Percentiles rank a stretch among this genome's conserved stretches.
phyloP scores from a whole-genome alignment of 768 basidiomycete species.

The Daedaleopsis sinensis region DNA sequence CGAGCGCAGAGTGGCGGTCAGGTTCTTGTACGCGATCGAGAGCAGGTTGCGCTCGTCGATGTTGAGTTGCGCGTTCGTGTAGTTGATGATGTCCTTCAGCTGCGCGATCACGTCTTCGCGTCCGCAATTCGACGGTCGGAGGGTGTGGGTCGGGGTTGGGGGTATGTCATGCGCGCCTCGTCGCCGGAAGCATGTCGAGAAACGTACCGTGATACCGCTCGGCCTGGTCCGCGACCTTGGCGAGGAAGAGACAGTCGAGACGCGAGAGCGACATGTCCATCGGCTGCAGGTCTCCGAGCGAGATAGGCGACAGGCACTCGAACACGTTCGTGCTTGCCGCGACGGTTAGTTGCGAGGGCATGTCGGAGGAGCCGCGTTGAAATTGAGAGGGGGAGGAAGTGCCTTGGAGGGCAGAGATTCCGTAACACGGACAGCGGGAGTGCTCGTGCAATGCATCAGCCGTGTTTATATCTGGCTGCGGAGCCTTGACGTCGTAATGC shows the following conservation, averaged over 20 bases:
- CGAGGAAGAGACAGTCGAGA: conserved; percentile 56
- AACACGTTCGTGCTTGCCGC: not conserved
- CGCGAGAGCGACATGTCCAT: conserved; percentile 26
- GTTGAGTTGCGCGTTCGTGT: conserved; percentile 68
- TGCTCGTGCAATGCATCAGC: not conserved
- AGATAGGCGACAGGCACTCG: not conserved
- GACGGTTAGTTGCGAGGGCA: no score
- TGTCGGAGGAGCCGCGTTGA: no score
- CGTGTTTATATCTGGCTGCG: not conserved
- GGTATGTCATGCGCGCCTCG: not conserved
- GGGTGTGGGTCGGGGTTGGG: not conserved
- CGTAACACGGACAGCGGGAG: not conserved
- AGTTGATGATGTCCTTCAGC: conserved; percentile 74
- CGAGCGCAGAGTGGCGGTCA: conserved; percentile 79
- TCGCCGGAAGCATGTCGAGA: not conserved
- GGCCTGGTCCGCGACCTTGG: conserved; percentile 85
- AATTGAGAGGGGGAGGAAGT: not conserved
- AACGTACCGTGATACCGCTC: conserved; percentile 82
- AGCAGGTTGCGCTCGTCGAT: conserved; percentile 88
- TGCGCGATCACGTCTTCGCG: conserved; percentile 70
- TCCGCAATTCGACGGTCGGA: not conserved
- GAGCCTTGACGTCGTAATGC: not conserved
- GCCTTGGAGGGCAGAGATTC: not conserved
- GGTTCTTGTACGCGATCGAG: conserved; percentile 90
- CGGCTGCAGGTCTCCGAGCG: not conserved